Conservation (phyloP, 2,329 filamentous ascomycete genomes). For the Aspergillus tanneri region DNA sequence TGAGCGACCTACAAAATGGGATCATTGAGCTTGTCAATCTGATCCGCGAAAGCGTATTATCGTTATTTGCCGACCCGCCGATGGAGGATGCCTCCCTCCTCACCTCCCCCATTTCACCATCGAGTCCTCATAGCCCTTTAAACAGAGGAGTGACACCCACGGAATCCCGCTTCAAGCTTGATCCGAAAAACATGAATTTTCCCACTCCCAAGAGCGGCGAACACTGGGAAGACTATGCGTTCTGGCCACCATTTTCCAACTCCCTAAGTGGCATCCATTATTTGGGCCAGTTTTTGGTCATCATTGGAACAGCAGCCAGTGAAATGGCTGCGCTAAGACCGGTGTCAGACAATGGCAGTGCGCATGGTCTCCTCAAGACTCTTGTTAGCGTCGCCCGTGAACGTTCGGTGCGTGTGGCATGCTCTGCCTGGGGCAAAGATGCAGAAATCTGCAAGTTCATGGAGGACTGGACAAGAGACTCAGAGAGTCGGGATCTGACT, state of each 20-base stretch:
- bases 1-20: constrained; percentile 71
- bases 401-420: constrained; percentile 79
- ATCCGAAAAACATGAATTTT: constrained; percentile 72
- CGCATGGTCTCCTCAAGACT: constrained; percentile 69
- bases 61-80: constrained; percentile 83
- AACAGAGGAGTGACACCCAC: constrained; percentile 53
- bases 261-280: constrained; percentile 91
- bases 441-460: constrained; percentile 88
- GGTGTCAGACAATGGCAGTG: constrained; percentile 55
- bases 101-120: constrained; percentile 73
- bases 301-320: constrained; percentile 82
- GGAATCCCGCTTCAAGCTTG: constrained; percentile 76
- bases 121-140: constrained; percentile 65
- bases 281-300: constrained; percentile 73
- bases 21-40: constrained; percentile 78
- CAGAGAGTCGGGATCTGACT: constrained; percentile 81
- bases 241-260: constrained; percentile 93
- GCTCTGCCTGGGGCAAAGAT: constrained; percentile 88
- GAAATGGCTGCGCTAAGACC: constrained; percentile 77
- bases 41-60: constrained; percentile 73
- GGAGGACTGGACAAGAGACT: constrained; percentile 87
- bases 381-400: constrained; percentile 79
- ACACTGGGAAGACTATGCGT: constrained; percentile 88
- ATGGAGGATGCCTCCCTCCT: constrained; percentile 87
- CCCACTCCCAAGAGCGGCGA: constrained; percentile 77